Conservation (phyloP, 805 yeast genomes). For the Cyberlindnera veronae region DNA sequence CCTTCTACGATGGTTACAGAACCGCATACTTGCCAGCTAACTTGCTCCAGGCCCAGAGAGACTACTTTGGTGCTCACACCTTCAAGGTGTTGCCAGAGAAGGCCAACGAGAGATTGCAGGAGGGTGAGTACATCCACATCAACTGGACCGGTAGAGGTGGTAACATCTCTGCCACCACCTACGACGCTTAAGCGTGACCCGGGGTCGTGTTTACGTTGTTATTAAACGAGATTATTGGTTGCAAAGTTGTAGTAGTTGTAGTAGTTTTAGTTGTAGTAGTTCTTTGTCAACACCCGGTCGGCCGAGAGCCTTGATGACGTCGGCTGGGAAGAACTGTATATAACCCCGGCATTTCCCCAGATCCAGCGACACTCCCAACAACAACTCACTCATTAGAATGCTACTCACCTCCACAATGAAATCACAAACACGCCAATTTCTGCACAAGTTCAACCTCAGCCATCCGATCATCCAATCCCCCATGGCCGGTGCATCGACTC, state of each 20-base stretch:
- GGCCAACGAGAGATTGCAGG: constrained; percentile 75
- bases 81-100: constrained; percentile 89
- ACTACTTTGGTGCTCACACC: constrained; percentile 99
- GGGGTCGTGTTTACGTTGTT: too few species aligned
- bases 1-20: constrained; percentile 99
- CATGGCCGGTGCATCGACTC: constrained; percentile 55
- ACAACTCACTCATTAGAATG: too few species aligned
- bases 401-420: not conserved
- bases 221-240: too few species aligned
- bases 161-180: constrained; percentile 91
- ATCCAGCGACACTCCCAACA: too few species aligned
- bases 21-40: constrained; percentile 94
- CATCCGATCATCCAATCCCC: constrained; percentile 53
- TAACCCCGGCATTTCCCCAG: too few species aligned
- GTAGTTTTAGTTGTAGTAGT: too few species aligned
- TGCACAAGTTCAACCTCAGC: constrained; percentile 29
- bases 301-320: too few species aligned
- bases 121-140: constrained; percentile 81
- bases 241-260: too few species aligned
- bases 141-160: constrained; percentile 99
- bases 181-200: constrained; percentile 63
- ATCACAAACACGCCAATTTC: constrained; percentile 5
- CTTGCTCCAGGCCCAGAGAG: constrained; percentile 99
- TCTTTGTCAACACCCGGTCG: too few species aligned
- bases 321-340: too few species aligned